These are phyloP conservation scores for Piromyces finnis DNA, from an alignment of 192 early-diverging fungal species.

Conservation along the genomic window DNA sequence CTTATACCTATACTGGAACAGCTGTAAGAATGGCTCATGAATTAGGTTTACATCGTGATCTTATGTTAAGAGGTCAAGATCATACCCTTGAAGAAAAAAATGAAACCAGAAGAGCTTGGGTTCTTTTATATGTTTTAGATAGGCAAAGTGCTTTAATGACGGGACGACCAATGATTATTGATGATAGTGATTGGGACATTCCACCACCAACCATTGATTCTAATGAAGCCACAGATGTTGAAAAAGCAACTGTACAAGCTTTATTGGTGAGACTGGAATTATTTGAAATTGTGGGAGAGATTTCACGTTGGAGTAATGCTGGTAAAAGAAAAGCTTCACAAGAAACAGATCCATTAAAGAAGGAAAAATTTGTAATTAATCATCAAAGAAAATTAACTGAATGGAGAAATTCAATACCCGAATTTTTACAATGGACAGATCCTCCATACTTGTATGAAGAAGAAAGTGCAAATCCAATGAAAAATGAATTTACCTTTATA, in stretches of 20 bases:
- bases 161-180: not conserved
- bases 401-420: not conserved
- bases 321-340: not conserved
- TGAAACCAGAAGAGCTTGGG: not conserved
- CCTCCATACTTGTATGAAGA: not conserved
- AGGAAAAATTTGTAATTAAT: not conserved
- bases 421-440: not conserved
- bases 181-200: not conserved
- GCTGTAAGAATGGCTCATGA: not conserved
- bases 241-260: not conserved
- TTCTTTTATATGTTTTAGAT: not conserved
- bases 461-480: not conserved
- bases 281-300: not conserved
- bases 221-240: not conserved
- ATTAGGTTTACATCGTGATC: not conserved
- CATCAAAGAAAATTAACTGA: not conserved
- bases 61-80: not conserved
- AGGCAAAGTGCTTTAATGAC: not conserved
- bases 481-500: too few species aligned
- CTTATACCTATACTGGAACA: not conserved
- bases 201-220: not conserved
- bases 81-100: not conserved
- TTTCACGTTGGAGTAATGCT: not conserved
- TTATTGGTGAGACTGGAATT: not conserved
- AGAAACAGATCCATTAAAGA: not conserved